Percentiles rank a stretch among this genome's conserved stretches.
These are phyloP conservation scores for Schwanniomyces etchellsii DNA, from an alignment of 1,139 yeast genomes.

Conservation along the genomic window DNA sequence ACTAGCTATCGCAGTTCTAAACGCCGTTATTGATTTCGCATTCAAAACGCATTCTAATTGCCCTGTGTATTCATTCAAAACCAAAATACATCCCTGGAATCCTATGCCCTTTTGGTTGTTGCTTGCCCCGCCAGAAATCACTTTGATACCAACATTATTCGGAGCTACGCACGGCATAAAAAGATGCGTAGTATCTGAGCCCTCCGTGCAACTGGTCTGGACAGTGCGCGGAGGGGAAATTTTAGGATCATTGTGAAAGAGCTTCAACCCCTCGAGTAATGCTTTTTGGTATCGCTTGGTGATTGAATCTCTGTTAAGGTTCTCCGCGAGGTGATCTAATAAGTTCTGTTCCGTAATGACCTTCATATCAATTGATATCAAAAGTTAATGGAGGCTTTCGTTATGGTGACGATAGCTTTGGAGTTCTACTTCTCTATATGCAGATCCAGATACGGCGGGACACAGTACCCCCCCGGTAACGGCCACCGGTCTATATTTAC, in stretches of 20 bases:
- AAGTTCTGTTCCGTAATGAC: background rate
- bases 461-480: no score
- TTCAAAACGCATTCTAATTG: slow-evolving; percentile 48
- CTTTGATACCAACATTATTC: slow-evolving; percentile 39
- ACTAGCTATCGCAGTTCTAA: slow-evolving; percentile 61
- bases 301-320: background rate
- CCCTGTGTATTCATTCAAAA: slow-evolving; percentile 48
- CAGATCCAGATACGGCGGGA: no score
- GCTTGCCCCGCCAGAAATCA: slow-evolving; percentile 44
- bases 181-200: slow-evolving; percentile 41
- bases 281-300: background rate
- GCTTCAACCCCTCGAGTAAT: background rate
- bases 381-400: no score
- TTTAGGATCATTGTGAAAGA: background rate
- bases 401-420: no score
- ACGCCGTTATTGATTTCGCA: slow-evolving; percentile 59
- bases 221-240: slow-evolving; percentile 18
- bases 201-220: slow-evolving; percentile 18
- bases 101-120: slow-evolving; percentile 34
- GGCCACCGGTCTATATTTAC: no score
- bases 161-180: slow-evolving; percentile 63
- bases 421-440: no score
- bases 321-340: background rate
- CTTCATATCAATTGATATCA: background rate
- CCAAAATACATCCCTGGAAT: slow-evolving; percentile 47